Conservation (phyloP, 352 stramenopile species). For the Phytopythium litorale region DNA sequence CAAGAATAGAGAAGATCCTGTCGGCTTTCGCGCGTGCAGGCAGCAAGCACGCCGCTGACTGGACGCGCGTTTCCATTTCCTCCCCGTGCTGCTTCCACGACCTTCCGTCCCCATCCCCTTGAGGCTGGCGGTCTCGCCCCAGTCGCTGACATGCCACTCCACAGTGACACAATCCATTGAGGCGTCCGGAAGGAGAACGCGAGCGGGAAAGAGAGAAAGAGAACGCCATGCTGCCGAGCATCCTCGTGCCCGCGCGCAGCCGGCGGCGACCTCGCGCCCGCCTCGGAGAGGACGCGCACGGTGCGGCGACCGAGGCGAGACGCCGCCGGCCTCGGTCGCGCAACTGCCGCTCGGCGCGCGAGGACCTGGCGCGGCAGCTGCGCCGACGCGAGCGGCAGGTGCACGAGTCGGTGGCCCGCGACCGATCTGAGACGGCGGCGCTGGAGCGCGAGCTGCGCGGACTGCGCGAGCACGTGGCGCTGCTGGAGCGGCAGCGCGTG, state of each 20-base stretch:
- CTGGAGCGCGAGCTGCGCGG: constrained; percentile 20
- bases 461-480: constrained; percentile 29
- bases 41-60: too few species aligned
- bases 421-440: not conserved
- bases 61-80: too few species aligned
- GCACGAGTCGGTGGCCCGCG: not conserved
- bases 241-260: not conserved
- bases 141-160: too few species aligned
- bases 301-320: not conserved
- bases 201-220: not conserved
- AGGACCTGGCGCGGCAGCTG: constrained; percentile 1
- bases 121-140: too few species aligned
- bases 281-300: not conserved
- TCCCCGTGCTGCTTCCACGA: too few species aligned
- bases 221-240: not conserved
- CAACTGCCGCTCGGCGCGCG: constrained; percentile 20
- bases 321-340: constrained; percentile 16
- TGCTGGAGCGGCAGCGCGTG: constrained; percentile 28
- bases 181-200: too few species aligned
- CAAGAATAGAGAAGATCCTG: too few species aligned
- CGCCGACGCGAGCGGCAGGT: constrained; percentile 1
- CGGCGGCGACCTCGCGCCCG: not conserved
- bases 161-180: not conserved
- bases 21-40: too few species aligned
- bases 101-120: too few species aligned